These are phyloP conservation scores for Cinchona pubescens DNA, from an alignment of 257 asterid genomes.

Conservation along the genomic window DNA sequence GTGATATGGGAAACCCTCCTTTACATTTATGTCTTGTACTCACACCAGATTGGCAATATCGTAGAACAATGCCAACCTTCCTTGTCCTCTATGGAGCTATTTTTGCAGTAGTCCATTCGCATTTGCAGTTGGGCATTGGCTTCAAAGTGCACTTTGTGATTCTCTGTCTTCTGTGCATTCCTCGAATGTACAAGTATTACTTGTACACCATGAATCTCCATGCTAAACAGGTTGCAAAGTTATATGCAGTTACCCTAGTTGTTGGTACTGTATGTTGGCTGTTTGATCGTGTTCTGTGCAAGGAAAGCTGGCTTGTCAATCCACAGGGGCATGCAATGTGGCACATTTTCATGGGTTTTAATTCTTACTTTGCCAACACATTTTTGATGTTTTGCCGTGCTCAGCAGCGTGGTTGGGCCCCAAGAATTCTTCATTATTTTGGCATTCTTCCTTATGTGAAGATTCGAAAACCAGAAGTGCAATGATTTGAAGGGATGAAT, in stretches of 20 bases:
- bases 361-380: constrained; percentile 26
- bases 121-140: constrained; percentile 22
- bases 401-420: constrained; percentile 22
- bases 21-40: constrained; percentile 24
- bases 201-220: constrained; percentile 23
- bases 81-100: constrained; percentile 25
- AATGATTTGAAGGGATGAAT: neutral
- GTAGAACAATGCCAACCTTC: constrained; percentile 27
- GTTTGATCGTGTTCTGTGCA: constrained; percentile 24
- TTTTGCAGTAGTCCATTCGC: constrained; percentile 18
- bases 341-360: constrained; percentile 26
- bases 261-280: constrained; percentile 25
- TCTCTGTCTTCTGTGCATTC: constrained; percentile 19
- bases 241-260: constrained; percentile 17
- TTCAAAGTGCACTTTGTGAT: constrained; percentile 27
- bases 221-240: constrained; percentile 22
- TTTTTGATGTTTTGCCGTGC: constrained; percentile 29
- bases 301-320: constrained; percentile 22
- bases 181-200: constrained; percentile 28
- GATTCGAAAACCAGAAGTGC: constrained; percentile 12
- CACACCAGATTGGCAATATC: constrained; percentile 28
- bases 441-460: constrained; percentile 25
- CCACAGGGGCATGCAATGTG: constrained; percentile 31
- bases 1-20: constrained; percentile 29
- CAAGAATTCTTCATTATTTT: constrained; percentile 12